Conservation (phyloP, 2,329 filamentous ascomycete genomes). For the Fusarium cyanostomum region DNA sequence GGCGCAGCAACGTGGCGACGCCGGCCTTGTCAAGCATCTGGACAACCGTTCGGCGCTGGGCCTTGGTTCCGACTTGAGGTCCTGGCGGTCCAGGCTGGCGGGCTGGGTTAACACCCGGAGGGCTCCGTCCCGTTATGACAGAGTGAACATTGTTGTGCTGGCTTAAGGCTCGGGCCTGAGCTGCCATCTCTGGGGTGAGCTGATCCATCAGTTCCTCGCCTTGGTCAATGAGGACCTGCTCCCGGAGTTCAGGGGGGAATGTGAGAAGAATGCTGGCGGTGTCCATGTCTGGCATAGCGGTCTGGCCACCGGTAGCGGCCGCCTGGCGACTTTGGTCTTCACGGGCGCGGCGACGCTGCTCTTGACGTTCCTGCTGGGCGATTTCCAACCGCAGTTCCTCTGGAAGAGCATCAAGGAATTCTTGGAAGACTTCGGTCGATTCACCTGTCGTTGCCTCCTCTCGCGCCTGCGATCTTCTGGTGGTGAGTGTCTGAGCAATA, state of each 20-base stretch:
- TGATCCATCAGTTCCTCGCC: constrained; percentile 87
- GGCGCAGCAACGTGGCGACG: constrained; percentile 92
- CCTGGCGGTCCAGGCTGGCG: constrained; percentile 45
- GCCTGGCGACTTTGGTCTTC: constrained; percentile 79
- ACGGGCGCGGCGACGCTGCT: constrained; percentile 86
- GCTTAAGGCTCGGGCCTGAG: constrained; percentile 80
- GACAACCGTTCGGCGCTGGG: constrained; percentile 81
- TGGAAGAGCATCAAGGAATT: constrained; percentile 93
- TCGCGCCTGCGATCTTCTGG: constrained; percentile 80
- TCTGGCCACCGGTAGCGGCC: constrained; percentile 63
- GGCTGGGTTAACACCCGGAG: constrained; percentile 38
- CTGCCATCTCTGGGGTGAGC: constrained; percentile 84
- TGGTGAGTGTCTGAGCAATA: constrained; percentile 87
- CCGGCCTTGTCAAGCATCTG: constrained; percentile 98
- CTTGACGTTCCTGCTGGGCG: constrained; percentile 87
- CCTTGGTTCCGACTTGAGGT: constrained; percentile 66
- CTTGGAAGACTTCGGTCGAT: constrained; percentile 85
- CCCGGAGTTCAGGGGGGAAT: constrained; percentile 82
- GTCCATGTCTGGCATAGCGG: constrained; percentile 79
- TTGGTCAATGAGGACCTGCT: constrained; percentile 90
- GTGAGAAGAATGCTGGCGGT: constrained; percentile 91
- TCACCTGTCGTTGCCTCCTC: constrained; percentile 75
- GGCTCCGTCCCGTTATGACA: constrained; percentile 45
- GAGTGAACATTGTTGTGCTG: constrained; percentile 50
- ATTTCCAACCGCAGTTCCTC: constrained; percentile 91